Conservation (phyloP, 2,329 filamentous ascomycete genomes). For the Fusarium liriodendri region DNA sequence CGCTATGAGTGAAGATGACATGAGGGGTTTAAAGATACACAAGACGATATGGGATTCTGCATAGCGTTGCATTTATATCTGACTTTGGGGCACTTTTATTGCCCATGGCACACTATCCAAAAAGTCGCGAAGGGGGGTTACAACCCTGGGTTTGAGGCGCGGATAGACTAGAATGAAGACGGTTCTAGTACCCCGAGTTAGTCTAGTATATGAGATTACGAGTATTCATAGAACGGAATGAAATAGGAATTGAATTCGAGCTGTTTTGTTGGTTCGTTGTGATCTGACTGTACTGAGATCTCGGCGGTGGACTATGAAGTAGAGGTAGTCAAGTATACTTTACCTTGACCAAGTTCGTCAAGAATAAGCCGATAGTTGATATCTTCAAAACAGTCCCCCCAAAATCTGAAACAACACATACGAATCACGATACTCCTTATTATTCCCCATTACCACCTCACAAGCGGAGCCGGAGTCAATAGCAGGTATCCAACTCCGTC, state of each 20-base stretch:
- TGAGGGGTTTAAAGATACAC: constrained; percentile 4
- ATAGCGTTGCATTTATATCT: constrained; percentile 39
- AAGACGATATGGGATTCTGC: constrained; percentile 22
- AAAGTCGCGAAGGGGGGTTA: constrained; percentile 10
- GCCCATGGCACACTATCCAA: constrained; percentile 6
- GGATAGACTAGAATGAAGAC: background rate
- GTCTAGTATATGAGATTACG: constrained; percentile 21
- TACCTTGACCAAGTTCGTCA: background rate
- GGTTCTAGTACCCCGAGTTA: background rate
- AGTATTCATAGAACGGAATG: constrained; percentile 24
- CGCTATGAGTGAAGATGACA: constrained; percentile 49
- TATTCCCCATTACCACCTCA: background rate
- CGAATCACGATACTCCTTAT: background rate
- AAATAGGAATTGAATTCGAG: constrained; percentile 1
- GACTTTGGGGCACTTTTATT: background rate
- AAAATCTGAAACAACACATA: background rate
- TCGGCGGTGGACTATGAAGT: background rate
- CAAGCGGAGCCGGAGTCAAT: background rate
- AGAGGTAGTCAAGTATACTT: background rate
- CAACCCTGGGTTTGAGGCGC: background rate
- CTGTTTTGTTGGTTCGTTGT: background rate
- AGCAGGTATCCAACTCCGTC: background rate
- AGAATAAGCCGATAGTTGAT: background rate
- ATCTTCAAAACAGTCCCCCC: background rate
- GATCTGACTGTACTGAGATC: background rate